Conservation (phyloP, 1,139 yeast species). For the Yamadazyma atmosphaerica region DNA sequence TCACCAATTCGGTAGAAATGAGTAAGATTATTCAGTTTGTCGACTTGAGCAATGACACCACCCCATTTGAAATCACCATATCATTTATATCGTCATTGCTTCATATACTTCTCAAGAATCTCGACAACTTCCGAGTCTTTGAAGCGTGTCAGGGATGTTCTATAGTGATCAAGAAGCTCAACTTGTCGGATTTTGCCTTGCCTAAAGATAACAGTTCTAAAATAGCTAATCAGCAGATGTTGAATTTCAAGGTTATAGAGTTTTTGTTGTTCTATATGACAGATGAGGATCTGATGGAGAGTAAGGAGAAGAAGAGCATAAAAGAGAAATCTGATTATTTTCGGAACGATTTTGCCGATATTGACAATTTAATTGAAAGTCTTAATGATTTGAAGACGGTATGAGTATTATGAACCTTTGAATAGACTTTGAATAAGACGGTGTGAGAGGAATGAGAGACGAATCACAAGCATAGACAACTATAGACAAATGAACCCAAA, state of each 20-base stretch:
- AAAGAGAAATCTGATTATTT: slow-evolving; percentile 58
- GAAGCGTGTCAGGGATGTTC: slow-evolving; percentile 62
- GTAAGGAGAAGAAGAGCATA: slow-evolving; percentile 28
- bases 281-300: slow-evolving; percentile 52
- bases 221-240: slow-evolving; percentile 34
- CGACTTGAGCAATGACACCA: slow-evolving; percentile 14
- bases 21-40: slow-evolving; percentile 27
- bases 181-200: slow-evolving; percentile 17
- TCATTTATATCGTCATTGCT: slow-evolving; percentile 59
- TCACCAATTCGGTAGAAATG: slow-evolving; percentile 37
- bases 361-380: slow-evolving; percentile 40
- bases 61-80: slow-evolving; percentile 26
- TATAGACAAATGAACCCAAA: no score
- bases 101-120: slow-evolving; percentile 58
- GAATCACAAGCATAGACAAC: no score
- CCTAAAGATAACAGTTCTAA: slow-evolving; percentile 11
- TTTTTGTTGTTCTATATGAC: slow-evolving; percentile 69
- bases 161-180: slow-evolving; percentile 45
- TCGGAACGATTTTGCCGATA: slow-evolving; percentile 44
- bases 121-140: slow-evolving; percentile 57
- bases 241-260: slow-evolving; percentile 65
- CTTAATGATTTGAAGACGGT: slow-evolving; percentile 33
- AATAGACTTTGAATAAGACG: no score
- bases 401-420: background rate
- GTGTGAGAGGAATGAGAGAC: no score